Evolutionary conservation across 805 yeast genomes (phyloP).

Genomic region (Lachancea cidri): DNA sequence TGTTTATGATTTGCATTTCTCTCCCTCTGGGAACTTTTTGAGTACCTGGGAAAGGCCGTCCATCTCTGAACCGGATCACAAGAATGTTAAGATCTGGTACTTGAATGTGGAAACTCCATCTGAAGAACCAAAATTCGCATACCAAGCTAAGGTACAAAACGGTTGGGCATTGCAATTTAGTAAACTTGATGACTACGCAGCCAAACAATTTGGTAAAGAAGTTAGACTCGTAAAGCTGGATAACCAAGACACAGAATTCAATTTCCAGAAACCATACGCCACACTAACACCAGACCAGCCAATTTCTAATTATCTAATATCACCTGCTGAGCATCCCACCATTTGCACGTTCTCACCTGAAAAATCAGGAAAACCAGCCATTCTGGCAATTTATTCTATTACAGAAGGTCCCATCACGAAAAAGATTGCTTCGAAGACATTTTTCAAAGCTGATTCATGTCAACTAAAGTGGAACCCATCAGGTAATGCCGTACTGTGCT

Average conservation of each 20-base stretch:
- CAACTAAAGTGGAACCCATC: constrained; percentile 87
- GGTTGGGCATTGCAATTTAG: constrained; percentile 60
- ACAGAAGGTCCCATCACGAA: constrained; percentile 40
- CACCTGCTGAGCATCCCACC: constrained; percentile 87
- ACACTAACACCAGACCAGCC: constrained; percentile 46
- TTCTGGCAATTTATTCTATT: constrained; percentile 63
- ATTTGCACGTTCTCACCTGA: constrained; percentile 90
- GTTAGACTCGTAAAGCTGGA: constrained; percentile 38
- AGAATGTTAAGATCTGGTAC: constrained; percentile 77
- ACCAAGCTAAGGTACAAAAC: constrained; percentile 74
- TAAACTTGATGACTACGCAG: constrained; percentile 31
- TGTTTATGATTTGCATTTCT: constrained; percentile 76
- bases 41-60: constrained; percentile 89
- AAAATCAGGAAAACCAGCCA: constrained; percentile 82
- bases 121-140: constrained; percentile 36
- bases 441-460: constrained; percentile 94
- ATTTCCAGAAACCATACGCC: constrained; percentile 51
- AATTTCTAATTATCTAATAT: constrained; percentile 48
- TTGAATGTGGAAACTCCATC: constrained; percentile 43
- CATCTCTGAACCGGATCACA: constrained; percentile 61
- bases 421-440: constrained; percentile 79
- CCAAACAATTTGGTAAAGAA: constrained; percentile 27
- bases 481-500: constrained; percentile 90
- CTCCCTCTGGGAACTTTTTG: constrained; percentile 80
- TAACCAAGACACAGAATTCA: constrained; percentile 37